These are phyloP conservation scores for Cichorium intybus DNA, from an alignment of 140 eudicot genomes.

Conservation along the genomic window DNA sequence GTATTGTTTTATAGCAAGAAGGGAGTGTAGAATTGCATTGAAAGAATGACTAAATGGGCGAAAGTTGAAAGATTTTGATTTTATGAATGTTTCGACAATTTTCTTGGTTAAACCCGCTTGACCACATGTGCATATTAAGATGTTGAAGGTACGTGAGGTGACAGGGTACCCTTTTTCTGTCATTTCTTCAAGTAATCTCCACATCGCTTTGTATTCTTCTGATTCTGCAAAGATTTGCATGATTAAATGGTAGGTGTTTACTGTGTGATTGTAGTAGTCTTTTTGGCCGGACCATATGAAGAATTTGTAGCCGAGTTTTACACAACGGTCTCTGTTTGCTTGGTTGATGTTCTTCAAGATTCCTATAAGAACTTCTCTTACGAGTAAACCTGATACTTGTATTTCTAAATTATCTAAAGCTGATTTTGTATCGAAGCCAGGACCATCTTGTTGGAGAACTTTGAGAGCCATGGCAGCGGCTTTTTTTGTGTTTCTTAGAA, in stretches of 20 bases:
- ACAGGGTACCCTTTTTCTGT: constrained; percentile 75
- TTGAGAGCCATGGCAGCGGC: constrained; percentile 52
- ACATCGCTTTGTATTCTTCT: constrained; percentile 79
- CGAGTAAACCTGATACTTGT: constrained; percentile 60
- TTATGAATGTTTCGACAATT: constrained; percentile 78
- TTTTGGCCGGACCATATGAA: constrained; percentile 78
- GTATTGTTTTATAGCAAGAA: constrained; percentile 60
- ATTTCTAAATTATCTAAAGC: constrained; percentile 50
- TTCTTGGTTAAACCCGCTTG: constrained; percentile 77
- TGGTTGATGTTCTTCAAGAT: constrained; percentile 51
- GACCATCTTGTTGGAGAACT: constrained; percentile 70
- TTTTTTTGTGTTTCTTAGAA: constrained; percentile 35
- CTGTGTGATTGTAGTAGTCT: constrained; percentile 59
- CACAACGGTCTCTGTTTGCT: constrained; percentile 55
- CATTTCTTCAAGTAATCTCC: constrained; percentile 92
- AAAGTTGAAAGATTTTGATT: constrained; percentile 62
- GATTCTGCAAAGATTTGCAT: constrained; percentile 81
- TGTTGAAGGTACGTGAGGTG: constrained; percentile 80
- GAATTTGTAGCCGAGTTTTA: constrained; percentile 76
- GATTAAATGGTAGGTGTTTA: constrained; percentile 64
- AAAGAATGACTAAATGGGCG: constrained; percentile 76
- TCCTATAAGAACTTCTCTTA: constrained; percentile 63
- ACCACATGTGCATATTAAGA: constrained; percentile 73
- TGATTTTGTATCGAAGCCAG: constrained; percentile 60
- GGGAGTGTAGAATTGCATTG: constrained; percentile 78